Conservation (phyloP, 2,329 filamentous ascomycete genomes). For the Pseudodiploospora longispora region DNA sequence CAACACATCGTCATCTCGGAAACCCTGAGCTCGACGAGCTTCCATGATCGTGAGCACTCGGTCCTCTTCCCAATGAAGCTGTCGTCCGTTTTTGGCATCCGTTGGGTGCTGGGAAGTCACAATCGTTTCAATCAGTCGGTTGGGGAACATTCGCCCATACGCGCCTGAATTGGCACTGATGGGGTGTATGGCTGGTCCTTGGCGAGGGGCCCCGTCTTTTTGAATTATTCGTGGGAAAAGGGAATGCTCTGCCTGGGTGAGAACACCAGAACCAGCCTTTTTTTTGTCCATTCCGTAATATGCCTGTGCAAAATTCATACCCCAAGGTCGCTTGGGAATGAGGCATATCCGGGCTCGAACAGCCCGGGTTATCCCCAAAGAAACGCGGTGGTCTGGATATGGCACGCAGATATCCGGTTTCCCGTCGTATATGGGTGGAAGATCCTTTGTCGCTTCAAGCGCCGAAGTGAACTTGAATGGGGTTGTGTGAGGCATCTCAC, state of each 20-base stretch:
- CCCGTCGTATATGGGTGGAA: constrained; percentile 56
- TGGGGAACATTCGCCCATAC: constrained; percentile 46
- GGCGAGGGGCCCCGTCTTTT: constrained; percentile 19
- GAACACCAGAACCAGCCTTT: constrained; percentile 19
- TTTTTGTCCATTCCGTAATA: constrained; percentile 27
- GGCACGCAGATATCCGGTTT: constrained; percentile 53
- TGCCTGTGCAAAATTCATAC: constrained; percentile 42
- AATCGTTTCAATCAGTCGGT: constrained; percentile 53
- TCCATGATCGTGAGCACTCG: constrained; percentile 59
- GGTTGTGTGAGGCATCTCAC: constrained; percentile 34
- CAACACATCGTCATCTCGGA: constrained; percentile 62
- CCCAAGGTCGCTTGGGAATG: constrained; percentile 53
- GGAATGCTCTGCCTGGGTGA: constrained; percentile 30
- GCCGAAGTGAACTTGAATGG: constrained; percentile 54
- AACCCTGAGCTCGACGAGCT: constrained; percentile 59
- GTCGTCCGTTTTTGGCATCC: constrained; percentile 47
- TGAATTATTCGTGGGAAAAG: constrained; percentile 23
- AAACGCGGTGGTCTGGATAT: constrained; percentile 59
- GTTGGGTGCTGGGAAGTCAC: constrained; percentile 42
- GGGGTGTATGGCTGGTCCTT: no score
- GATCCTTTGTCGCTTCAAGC: constrained; percentile 44
- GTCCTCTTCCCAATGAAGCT: constrained; percentile 59
- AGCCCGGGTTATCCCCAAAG: constrained; percentile 28
- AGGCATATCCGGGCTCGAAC: constrained; percentile 39
- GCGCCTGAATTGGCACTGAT: constrained; percentile 21